phyloP scores from a whole-genome alignment of 257 asterid species.

The Capsicum pubescens region DNA sequence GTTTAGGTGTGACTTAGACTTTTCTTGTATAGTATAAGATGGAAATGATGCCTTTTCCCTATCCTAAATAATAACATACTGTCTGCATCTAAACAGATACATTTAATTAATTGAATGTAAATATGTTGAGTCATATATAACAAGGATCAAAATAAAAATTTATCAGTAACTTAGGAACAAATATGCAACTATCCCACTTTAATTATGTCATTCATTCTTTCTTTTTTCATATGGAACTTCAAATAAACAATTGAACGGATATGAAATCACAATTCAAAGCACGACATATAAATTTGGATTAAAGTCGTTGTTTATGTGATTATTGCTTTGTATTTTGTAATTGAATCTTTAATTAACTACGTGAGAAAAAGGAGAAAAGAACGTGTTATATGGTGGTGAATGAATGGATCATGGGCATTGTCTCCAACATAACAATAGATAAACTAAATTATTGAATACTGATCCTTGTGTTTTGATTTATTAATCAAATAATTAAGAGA shows the following conservation, averaged over 20 bases:
- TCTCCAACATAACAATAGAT: not conserved
- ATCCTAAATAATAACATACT: no score
- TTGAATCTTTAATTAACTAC: not conserved
- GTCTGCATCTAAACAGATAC: no score
- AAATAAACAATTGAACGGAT: not conserved
- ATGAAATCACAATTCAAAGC: not conserved
- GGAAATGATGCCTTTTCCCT: no score
- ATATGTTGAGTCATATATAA: no score
- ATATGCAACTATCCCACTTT: not conserved
- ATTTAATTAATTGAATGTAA: no score
- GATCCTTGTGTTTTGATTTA: not conserved
- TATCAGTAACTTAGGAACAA: no score
- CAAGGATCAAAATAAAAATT: no score
- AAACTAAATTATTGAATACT: slow-evolving; percentile 6
- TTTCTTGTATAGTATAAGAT: no score
- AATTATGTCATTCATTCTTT: not conserved
- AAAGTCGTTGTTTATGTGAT: not conserved
- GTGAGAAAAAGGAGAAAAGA: not conserved
- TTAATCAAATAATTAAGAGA: slow-evolving; percentile 15
- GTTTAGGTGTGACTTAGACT: no score
- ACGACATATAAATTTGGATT: not conserved
- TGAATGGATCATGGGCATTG: slow-evolving; percentile 26
- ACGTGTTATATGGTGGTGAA: slow-evolving; percentile 6
- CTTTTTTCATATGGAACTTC: not conserved
- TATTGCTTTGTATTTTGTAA: not conserved